Conservation (phyloP, 2,329 filamentous ascomycete species). For the Pseudocercospora pini-densiflorae region DNA sequence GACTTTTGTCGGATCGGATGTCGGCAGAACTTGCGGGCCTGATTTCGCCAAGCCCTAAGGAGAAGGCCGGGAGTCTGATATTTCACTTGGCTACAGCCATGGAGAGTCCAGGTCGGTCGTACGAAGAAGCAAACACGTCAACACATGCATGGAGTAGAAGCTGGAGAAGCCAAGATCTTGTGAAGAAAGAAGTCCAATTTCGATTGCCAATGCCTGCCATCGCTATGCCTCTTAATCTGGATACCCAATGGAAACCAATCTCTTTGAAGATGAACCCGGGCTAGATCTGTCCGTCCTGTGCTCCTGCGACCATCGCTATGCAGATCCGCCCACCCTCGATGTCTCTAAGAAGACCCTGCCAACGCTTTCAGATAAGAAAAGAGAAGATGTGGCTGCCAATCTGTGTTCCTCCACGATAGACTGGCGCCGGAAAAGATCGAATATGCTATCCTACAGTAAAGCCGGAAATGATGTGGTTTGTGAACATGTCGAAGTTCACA, state of each 20-base stretch:
- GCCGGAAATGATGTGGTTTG: background rate
- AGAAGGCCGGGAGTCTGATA: no score
- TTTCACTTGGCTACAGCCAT: background rate
- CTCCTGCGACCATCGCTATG: conserved; percentile 10
- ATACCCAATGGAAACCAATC: conserved; percentile 1
- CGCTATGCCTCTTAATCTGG: conserved; percentile 1
- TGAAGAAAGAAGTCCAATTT: background rate
- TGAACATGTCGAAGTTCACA: background rate
- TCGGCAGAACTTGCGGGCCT: background rate
- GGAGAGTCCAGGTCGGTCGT: background rate
- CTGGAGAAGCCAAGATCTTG: conserved; percentile 44
- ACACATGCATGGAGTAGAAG: conserved; percentile 29
- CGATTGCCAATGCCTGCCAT: background rate
- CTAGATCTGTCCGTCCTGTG: conserved; percentile 12
- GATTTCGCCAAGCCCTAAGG: background rate
- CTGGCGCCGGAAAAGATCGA: conserved; percentile 7
- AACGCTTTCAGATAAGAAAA: background rate
- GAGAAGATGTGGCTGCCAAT: background rate
- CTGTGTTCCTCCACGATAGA: background rate
- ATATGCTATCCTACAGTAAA: conserved; percentile 19
- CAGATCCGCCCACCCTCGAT: conserved; percentile 7
- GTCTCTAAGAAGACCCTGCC: background rate
- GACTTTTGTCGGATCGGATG: background rate
- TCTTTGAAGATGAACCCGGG: background rate
- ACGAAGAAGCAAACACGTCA: background rate